A percentile compares a stretch with the other conserved stretches of the same genome.
phyloP scores from a whole-genome alignment of 2,329 filamentous ascomycete species.

The Aspergillus texensis region DNA sequence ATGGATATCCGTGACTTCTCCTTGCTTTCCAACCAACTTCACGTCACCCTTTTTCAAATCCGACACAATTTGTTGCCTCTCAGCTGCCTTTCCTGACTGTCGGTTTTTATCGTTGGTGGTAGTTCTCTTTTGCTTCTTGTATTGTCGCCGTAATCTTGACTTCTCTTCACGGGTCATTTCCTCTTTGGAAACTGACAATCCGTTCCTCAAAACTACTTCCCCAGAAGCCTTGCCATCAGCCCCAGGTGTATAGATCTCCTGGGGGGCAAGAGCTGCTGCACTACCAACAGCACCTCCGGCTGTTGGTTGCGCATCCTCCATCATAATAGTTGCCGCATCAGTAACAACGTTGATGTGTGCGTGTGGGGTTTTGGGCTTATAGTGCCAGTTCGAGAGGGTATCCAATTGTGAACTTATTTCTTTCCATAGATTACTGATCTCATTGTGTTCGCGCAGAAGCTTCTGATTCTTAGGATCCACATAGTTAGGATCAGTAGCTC shows the following conservation, averaged over 20 bases:
- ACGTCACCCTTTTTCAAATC: conserved; percentile 83
- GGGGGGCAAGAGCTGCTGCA: conserved; percentile 79
- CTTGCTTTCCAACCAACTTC: conserved; percentile 88
- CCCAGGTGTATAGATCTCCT: conserved; percentile 88
- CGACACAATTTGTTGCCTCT: conserved; percentile 61
- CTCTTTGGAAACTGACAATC: conserved; percentile 74
- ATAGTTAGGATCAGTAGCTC: conserved; percentile 75
- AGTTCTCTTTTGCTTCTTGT: conserved; percentile 79
- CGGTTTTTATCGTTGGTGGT: conserved; percentile 52
- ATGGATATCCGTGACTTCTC: conserved; percentile 79
- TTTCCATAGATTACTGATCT: conserved; percentile 82
- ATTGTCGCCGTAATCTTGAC: conserved; percentile 70
- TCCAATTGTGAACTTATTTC: conserved; percentile 80
- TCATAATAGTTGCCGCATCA: conserved; percentile 86
- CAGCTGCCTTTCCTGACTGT: conserved; percentile 46
- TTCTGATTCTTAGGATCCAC: conserved; percentile 83
- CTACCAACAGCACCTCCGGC: conserved; percentile 66
- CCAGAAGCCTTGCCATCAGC: conserved; percentile 63
- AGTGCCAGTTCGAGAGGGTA: conserved; percentile 89
- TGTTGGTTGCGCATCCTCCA: conserved; percentile 93
- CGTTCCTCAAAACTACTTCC: conserved; percentile 77
- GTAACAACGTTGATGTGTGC: conserved; percentile 83
- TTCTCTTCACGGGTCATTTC: conserved; percentile 91
- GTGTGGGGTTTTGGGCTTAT: conserved; percentile 83
- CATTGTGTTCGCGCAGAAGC: conserved; percentile 76